Percentiles rank a stretch among this genome's conserved stretches.
phyloP scores from a whole-genome alignment of 495 filamentous ascomycete species.

The Articulospora tetracladia region DNA sequence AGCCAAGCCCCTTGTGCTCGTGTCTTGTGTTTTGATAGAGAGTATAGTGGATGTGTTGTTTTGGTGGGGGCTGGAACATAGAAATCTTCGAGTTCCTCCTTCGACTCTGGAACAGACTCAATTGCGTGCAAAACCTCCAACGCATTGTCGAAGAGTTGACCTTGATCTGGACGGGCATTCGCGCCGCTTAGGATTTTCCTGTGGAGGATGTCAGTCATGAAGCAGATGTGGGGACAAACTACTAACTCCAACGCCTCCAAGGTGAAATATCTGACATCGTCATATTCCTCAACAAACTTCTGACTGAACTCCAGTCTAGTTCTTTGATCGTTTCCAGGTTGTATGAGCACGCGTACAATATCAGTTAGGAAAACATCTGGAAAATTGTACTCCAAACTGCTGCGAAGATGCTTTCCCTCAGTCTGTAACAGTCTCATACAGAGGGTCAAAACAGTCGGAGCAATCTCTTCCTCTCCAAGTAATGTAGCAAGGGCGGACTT shows the following conservation, averaged over 20 bases:
- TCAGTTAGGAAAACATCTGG: slow-evolving; percentile 56
- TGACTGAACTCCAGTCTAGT: slow-evolving; percentile 66
- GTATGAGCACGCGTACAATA: slow-evolving; percentile 60
- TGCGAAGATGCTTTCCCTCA: slow-evolving; percentile 58
- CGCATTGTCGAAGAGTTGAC: slow-evolving; percentile 45
- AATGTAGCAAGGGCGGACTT: slow-evolving; percentile 50
- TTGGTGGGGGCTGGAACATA: slow-evolving; percentile 50
- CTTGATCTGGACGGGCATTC: slow-evolving; percentile 32
- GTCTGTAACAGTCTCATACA: slow-evolving; percentile 81
- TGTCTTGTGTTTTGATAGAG: slow-evolving; percentile 61
- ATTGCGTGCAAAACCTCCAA: slow-evolving; percentile 63
- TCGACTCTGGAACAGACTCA: slow-evolving; percentile 56
- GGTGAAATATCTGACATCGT: slow-evolving; percentile 82
- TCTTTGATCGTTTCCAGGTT: slow-evolving; percentile 47
- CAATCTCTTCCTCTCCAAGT: slow-evolving; percentile 46
- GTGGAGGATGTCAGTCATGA: background rate
- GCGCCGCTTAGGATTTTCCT: slow-evolving; percentile 35
- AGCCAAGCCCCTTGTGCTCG: slow-evolving; percentile 84
- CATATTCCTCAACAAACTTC: slow-evolving; percentile 72
- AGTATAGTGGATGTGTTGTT: slow-evolving; percentile 47
- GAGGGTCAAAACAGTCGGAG: slow-evolving; percentile 63
- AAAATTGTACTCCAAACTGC: slow-evolving; percentile 61
- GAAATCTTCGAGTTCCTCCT: slow-evolving; percentile 63
- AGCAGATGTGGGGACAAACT: background rate
- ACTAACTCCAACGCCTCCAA: slow-evolving; percentile 67